Evolutionary conservation across 1,284 basidiomycete genomes (phyloP).

Genomic region (Leccinum fuscescens): DNA sequence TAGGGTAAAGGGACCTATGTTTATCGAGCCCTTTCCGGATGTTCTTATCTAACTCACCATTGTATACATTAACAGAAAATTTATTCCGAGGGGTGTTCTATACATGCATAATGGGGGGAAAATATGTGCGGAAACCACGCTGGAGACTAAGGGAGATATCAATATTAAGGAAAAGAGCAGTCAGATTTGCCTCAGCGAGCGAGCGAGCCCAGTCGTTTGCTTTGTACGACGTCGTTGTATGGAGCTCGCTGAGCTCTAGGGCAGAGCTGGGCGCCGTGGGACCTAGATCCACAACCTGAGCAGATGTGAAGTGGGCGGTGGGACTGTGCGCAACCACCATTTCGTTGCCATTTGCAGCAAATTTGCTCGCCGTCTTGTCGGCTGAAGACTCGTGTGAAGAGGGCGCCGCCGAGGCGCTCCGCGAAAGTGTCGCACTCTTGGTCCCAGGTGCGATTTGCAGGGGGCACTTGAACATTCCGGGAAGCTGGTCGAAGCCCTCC

Average conservation of each 20-base stretch:
- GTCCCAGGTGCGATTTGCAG: constrained; percentile 3
- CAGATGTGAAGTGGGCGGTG: constrained; percentile 20
- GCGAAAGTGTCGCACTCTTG: not conserved
- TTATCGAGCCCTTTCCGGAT: too few species aligned
- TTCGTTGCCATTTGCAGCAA: constrained; percentile 4
- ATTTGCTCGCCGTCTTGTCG: not conserved
- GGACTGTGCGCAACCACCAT: not conserved
- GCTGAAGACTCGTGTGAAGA: not conserved
- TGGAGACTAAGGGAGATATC: too few species aligned
- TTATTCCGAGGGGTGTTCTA: too few species aligned
- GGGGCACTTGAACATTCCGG: too few species aligned
- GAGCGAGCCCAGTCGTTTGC: constrained; percentile 21
- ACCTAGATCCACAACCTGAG: constrained; percentile 22
- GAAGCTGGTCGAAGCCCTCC: too few species aligned
- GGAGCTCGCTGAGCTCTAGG: constrained; percentile 23
- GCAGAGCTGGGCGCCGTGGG: constrained; percentile 29
- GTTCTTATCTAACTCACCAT: too few species aligned
- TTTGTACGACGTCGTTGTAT: constrained; percentile 26
- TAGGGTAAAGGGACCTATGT: too few species aligned
- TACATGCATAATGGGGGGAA: too few species aligned
- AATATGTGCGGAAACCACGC: too few species aligned
- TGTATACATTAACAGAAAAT: too few species aligned
- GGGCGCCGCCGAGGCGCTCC: not conserved
- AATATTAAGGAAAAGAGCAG: too few species aligned
- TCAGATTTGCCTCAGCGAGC: too few species aligned